Percentiles rank a stretch among this genome's conserved stretches.
phyloP scores from a whole-genome alignment of 75 land plant species.

The Cupressus sempervirens region DNA sequence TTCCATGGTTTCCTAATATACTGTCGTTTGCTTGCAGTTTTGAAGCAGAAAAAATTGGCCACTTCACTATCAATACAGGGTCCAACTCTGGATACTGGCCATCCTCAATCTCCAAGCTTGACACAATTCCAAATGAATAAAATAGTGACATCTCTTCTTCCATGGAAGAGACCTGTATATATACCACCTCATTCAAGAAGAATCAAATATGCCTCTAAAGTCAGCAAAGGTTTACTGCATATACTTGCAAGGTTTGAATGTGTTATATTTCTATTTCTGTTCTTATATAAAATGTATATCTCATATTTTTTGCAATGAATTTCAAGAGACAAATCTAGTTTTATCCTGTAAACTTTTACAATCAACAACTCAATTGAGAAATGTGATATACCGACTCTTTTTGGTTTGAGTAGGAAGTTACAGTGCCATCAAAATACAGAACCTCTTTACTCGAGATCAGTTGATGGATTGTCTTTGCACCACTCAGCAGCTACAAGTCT shows the following conservation, averaged over 20 bases:
- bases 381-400: neutral
- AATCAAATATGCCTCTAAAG: neutral
- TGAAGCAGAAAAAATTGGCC: constrained; percentile 1
- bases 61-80: neutral
- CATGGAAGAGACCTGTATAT: constrained; percentile 6
- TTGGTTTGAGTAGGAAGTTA: constrained; percentile 5
- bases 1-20: neutral
- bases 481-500: neutral
- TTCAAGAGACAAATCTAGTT: neutral
- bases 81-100: neutral
- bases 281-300: neutral
- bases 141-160: neutral
- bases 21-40: neutral
- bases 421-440: neutral
- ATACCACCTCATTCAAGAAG: neutral
- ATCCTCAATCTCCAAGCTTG: neutral
- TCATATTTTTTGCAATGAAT: neutral
- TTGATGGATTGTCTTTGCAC: neutral
- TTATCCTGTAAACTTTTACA: neutral
- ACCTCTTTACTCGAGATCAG: neutral
- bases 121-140: neutral
- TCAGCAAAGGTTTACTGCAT: neutral
- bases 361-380: neutral
- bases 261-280: neutral
- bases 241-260: neutral